Evolutionary conservation across 805 yeast species (phyloP), one percentile per base, ranked within the genome.

Genomic region (Helenozyma baotianmanensis): DNA sequence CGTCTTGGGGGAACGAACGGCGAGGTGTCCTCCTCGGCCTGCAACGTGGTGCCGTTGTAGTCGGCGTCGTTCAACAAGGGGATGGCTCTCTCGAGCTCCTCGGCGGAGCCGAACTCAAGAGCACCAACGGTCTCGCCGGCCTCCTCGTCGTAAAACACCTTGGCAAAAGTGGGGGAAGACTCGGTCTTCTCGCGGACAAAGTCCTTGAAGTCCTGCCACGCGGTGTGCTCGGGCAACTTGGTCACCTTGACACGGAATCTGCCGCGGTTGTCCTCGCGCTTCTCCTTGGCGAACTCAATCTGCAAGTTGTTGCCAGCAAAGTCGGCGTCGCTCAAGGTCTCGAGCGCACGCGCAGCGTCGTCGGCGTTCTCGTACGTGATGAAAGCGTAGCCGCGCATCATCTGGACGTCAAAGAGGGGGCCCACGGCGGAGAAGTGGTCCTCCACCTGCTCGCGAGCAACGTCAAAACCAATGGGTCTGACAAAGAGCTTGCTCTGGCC

Each of bases 141-240:
- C 58, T 54, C 69, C 54, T 53, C 72, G 62, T 60, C 71, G 58
- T 68, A 70, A 66, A 51, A 72, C 59, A 65, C 68, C 55, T 65
- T 62, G 48, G 69, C 67, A 45, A 80, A 82, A 21, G 81, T 75
- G 37, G 87, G 83, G 38, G 77, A 74, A 43, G 72, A 58, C 42
- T 73, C 66, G 36, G 75, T 77, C 61, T 77, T 82, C 41, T 82
- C 88, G 57, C 95, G 75, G 45, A 87, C 88, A 56, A 85, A 78
- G 67, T 90, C 97, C 69, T 88, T 84, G 55, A 84, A 73, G 52
- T 82, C 90, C 70, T 84, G 92, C 94, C 94, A 84, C 32, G 86
- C 79, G 37, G 84, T 72, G 42, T 80, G 79, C 48, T 80, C 82
- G 48, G 89, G 89, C 51, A 84, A 68, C 60, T 77, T 76, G 47